Conservation (phyloP, 179 eudicot genomes). For the Beta lomatogona region DNA sequence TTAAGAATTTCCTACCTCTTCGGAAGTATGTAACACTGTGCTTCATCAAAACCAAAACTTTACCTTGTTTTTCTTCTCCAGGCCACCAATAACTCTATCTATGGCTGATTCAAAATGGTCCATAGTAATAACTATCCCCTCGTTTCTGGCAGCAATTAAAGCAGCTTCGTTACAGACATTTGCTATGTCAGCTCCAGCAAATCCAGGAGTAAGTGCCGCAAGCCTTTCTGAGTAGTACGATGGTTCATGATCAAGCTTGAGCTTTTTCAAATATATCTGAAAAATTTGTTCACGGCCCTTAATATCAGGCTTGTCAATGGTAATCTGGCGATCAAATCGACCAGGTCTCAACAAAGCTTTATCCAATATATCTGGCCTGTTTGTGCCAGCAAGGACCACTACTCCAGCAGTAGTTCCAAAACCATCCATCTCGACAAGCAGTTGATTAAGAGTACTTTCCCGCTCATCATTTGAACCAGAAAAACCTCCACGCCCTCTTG, state of each 20-base stretch:
- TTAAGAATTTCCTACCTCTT: not conserved
- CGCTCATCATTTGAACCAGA: constrained; percentile 79
- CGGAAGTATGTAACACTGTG: not conserved
- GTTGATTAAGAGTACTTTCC: constrained; percentile 81
- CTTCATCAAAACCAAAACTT: not conserved
- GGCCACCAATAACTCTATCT: constrained; percentile 78
- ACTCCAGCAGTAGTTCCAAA: constrained; percentile 80
- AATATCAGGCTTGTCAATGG: constrained; percentile 75
- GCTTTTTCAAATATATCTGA: constrained; percentile 67
- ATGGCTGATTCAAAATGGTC: constrained; percentile 75
- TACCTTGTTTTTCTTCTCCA: constrained; percentile 86
- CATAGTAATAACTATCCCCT: constrained; percentile 50
- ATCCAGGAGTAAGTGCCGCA: constrained; percentile 79
- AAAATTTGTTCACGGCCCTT: constrained; percentile 82
- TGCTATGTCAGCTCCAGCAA: constrained; percentile 88
- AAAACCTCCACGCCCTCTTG: constrained; percentile 80
- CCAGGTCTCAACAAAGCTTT: constrained; percentile 87
- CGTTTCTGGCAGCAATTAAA: constrained; percentile 69
- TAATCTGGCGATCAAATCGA: constrained; percentile 72
- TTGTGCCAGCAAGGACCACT: constrained; percentile 86
- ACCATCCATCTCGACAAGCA: constrained; percentile 92
- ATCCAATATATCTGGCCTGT: constrained; percentile 80
- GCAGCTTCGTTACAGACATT: constrained; percentile 89
- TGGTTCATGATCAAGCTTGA: constrained; percentile 73
- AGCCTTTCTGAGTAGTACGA: constrained; percentile 68